Base-by-base conservation (phyloP, 2,329 filamentous ascomycete genomes). In the Fonsecaea erecta region DNA sequence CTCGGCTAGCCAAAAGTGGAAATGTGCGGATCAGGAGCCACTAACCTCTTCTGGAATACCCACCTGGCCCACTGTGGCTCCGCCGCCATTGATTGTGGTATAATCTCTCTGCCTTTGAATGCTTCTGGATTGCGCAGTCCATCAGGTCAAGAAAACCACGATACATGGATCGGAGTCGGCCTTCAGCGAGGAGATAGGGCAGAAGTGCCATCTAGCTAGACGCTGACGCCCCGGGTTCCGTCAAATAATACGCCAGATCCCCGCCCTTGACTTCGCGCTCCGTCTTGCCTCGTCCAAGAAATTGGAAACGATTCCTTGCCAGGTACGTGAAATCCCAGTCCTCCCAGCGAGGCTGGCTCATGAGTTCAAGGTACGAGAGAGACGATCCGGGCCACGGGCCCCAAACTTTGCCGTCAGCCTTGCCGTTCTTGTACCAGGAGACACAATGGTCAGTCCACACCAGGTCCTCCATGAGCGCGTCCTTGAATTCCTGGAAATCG, bases 241-340 rank as follows among this genome's bases (percentile, higher is more conserved):
- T 52, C 21, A 66, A 37, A 21, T 74, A 74, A 65, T 69, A 74
- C 21, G 71, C 67, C 64, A 74, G 54, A 67, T 74, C 73, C 21
- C 63, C 61, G 32, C 70, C 68, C 11, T 72, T 62, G 60, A 68
- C 35, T 66, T 74, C 73, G 48, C 69, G 72, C 57, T 68, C 68
- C 18, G 80, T 79, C 65, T 79, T 79, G 1, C 82, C 81, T 71
- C 82, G 83, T 0, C 81, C 82, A 78, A 84, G 78, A 66, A 82
- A 82, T 21, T 77, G 64, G 69, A 80, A 83, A 8, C 76, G 73
- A 69, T 84, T 84, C n/a, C 68, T 62, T n/a, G 75, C 77, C 35
- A 75, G 73, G 67, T 83, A 83, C 52, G 71, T 72, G 37, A 83
- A 78, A 2, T 66, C 52, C 18, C 56, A 68, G 40, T 68, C 66